These are phyloP conservation scores for Phytophthora sp. DNA, from an alignment of 352 stramenopile species.

Conservation along the genomic window DNA sequence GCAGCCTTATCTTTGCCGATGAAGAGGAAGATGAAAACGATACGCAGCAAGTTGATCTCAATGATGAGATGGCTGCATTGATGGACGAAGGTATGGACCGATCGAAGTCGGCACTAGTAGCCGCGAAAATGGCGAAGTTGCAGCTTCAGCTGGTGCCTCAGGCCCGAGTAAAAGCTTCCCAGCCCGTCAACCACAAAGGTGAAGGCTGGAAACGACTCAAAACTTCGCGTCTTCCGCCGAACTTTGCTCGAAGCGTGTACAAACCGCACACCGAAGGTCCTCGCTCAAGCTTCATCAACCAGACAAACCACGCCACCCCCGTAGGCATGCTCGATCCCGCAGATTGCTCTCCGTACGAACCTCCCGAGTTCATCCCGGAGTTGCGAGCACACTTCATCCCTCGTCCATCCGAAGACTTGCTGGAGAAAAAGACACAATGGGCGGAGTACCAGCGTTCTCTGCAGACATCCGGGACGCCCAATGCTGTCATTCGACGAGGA, in stretches of 20 bases:
- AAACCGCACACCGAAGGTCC: slow-evolving; percentile 55
- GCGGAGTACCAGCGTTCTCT: slow-evolving; percentile 35
- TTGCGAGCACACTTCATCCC: slow-evolving; percentile 64
- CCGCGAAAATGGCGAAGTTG: slow-evolving; percentile 65
- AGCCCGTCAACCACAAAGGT: slow-evolving; percentile 33
- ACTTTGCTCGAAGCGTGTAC: slow-evolving; percentile 73
- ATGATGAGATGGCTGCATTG: slow-evolving; percentile 53
- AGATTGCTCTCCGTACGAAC: slow-evolving; percentile 64
- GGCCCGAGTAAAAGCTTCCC: not conserved
- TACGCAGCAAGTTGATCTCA: slow-evolving; percentile 32
- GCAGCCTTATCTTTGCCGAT: slow-evolving; percentile 13
- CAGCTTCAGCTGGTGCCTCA: slow-evolving; percentile 38
- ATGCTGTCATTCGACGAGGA: slow-evolving; percentile 5
- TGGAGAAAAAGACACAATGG: slow-evolving; percentile 66
- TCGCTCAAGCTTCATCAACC: slow-evolving; percentile 69
- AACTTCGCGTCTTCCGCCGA: slow-evolving; percentile 49
- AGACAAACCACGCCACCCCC: slow-evolving; percentile 64
- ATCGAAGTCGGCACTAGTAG: slow-evolving; percentile 54
- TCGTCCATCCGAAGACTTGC: slow-evolving; percentile 53
- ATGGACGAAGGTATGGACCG: slow-evolving; percentile 56
- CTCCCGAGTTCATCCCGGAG: slow-evolving; percentile 67
- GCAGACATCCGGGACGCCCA: slow-evolving; percentile 13
- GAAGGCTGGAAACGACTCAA: slow-evolving; percentile 84
- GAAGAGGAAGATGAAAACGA: slow-evolving; percentile 22
- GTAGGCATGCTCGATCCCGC: slow-evolving; percentile 75